Evolutionary conservation across 2,329 filamentous ascomycete species (phyloP), one percentile per base, ranked within the genome.

Genomic region (Ilyonectria destructans): DNA sequence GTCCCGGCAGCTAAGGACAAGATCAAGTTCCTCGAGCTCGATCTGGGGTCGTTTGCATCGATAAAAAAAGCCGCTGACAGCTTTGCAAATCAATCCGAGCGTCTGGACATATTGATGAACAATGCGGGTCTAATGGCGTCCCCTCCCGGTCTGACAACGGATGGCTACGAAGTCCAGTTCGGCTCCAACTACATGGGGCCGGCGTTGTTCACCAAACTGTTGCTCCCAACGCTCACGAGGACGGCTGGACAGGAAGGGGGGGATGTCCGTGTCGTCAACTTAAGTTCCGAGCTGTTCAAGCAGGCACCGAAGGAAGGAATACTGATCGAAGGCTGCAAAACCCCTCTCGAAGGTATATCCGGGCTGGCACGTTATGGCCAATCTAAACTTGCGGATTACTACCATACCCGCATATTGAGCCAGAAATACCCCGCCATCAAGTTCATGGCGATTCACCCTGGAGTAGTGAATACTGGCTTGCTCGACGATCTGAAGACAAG

Each of bases 361-460:
- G 13, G 51, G 2, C 19, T 55, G 29, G 51, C 35, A 46, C 52
- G 61, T 3, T 64, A 64, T 33, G 61, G 61, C 3, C 55, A 49
- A 26, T 64, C 61, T n/a, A 64, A 64, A 29, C 37, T 64, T 10
- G 61, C 61, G 2, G 55, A 64, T 23, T 29, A 58, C 9, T 55
- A 64, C 54, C 45, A 58, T 23, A 33, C 43, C 13, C 54, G 55
- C 26, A 23, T 6, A 13, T 12, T 64, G 33, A 33, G 29, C 29
- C 45, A 55, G 12, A 31, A 26, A 15, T 58, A 64, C 45, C 45
- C 45, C 12, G 19, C 37, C 2, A 58, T 64, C 23, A 54, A 55
- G 10, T 64, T 45, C 15, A 26, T 64, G 31, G 45, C 54, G 13
- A 29, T 64, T 29, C 61, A 64, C 43, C 61, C 61, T 9, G 61